Conservation (phyloP, 345 rosid genomes). For the Syzygium aqueum region DNA sequence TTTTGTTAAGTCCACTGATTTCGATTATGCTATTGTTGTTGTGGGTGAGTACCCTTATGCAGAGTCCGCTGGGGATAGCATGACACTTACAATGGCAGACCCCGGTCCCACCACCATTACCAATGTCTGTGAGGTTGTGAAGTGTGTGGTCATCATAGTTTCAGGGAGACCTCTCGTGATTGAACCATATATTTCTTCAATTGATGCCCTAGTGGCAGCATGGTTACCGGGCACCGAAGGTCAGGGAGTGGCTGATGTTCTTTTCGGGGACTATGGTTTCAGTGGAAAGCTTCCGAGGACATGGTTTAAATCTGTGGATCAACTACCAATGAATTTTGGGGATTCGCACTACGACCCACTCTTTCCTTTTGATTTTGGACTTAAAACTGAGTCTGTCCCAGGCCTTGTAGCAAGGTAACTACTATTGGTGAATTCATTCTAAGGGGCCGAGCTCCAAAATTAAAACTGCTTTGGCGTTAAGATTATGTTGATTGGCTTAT, state of each 20-base stretch:
- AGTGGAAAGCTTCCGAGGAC: conserved; percentile 82
- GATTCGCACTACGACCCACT: conserved; percentile 78
- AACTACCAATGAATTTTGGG: conserved; percentile 84
- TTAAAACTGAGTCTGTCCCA: conserved; percentile 54
- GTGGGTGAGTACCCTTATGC: conserved; percentile 88
- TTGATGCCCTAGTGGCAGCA: conserved; percentile 79
- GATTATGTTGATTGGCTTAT: neutral
- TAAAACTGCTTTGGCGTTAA: neutral
- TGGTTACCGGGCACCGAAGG: conserved; percentile 99
- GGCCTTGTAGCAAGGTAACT: conserved; percentile 51
- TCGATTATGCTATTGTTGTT: conserved; percentile 66
- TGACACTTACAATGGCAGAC: conserved; percentile 52
- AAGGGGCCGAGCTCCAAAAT: neutral
- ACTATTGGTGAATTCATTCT: neutral
- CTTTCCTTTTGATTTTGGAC: conserved; percentile 74
- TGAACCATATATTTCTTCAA: conserved; percentile 52
- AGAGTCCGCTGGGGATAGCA: conserved; percentile 72
- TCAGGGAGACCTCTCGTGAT: conserved; percentile 89
- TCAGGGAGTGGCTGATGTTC: conserved; percentile 71
- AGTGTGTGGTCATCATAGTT: conserved; percentile 66
- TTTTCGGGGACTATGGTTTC: conserved; percentile 82
- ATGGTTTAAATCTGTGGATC: conserved; percentile 84
- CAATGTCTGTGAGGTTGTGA: conserved; percentile 55
- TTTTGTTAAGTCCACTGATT: conserved; percentile 58
- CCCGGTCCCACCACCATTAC: conserved; percentile 55